These are phyloP conservation scores for Colletotrichum acutatum DNA, from an alignment of 2,329 filamentous ascomycete genomes.

Conservation along the genomic window DNA sequence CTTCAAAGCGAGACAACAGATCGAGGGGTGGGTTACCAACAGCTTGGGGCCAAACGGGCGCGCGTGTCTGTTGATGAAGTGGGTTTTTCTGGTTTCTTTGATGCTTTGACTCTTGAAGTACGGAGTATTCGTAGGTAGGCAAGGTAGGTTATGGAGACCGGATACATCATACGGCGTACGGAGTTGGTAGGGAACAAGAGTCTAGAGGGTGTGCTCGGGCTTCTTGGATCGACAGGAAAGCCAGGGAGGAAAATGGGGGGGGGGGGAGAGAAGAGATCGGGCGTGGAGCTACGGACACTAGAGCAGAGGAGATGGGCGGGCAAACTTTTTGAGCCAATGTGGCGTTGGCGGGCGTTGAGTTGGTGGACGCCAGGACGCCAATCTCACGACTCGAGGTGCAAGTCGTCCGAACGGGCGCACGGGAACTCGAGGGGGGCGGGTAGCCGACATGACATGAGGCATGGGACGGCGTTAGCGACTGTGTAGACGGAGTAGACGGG, in stretches of 20 bases:
- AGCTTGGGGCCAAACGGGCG: background rate
- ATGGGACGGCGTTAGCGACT: background rate
- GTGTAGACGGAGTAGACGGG: no score
- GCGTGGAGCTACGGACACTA: background rate
- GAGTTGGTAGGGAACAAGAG: background rate
- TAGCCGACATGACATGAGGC: slow-evolving; percentile 25
- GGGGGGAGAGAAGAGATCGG: background rate
- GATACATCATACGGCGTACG: background rate
- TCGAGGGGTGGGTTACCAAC: background rate
- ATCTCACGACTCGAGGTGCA: slow-evolving; percentile 20
- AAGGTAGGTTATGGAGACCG: background rate
- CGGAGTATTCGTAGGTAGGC: no score
- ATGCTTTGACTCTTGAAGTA: background rate
- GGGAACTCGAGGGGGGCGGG: slow-evolving; percentile 18
- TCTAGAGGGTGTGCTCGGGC: background rate
- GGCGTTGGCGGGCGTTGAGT: slow-evolving; percentile 5
- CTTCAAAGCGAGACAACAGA: background rate
- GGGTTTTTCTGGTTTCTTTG: background rate
- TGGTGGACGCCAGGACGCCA: slow-evolving; percentile 24
- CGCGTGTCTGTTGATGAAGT: background rate
- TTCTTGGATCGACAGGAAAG: background rate
- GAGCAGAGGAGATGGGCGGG: background rate
- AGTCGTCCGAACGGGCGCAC: slow-evolving; percentile 29
- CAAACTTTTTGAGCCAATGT: slow-evolving; percentile 7
- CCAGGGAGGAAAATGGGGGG: background rate